phyloP scores from a whole-genome alignment of 345 rosid species.

The Garcia nutans region DNA sequence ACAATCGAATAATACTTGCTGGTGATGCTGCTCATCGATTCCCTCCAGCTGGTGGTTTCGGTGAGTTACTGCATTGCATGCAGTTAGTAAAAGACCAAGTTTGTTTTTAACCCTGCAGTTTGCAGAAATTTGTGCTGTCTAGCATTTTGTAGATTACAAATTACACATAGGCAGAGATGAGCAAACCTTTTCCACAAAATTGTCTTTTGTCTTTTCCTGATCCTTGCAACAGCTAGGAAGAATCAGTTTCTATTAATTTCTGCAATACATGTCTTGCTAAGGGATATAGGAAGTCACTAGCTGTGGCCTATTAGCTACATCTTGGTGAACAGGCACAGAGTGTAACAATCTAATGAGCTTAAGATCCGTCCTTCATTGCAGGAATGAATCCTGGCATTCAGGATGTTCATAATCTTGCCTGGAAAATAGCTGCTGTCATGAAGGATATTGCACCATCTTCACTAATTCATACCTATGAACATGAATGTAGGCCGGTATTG shows the following conservation, averaged over 20 bases:
- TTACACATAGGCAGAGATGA: neutral
- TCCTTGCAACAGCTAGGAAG: neutral
- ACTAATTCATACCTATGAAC: slow-evolving; percentile 69
- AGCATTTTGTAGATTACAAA: neutral
- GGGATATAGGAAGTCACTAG: neutral
- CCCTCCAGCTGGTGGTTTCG: slow-evolving; percentile 99
- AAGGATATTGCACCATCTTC: slow-evolving; percentile 64
- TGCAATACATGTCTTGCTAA: neutral
- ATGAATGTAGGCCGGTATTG: slow-evolving; percentile 83
- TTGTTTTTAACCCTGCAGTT: neutral
- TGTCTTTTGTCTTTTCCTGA: neutral
- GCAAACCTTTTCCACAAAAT: neutral
- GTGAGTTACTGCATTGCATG: slow-evolving; percentile 39
- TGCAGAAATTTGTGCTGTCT: neutral
- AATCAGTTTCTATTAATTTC: neutral
- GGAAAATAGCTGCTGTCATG: slow-evolving; percentile 77
- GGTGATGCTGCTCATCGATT: slow-evolving; percentile 98
- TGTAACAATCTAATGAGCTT: neutral
- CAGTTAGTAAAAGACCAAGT: neutral
- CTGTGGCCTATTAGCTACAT: neutral
- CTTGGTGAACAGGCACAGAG: neutral
- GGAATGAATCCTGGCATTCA: slow-evolving; percentile 99
- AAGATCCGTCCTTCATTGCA: slow-evolving; percentile 23
- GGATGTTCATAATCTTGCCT: slow-evolving; percentile 95
- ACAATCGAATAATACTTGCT: slow-evolving; percentile 66